Conservation (phyloP, 2,329 filamentous ascomycete genomes). For the Diaporthe sp. region DNA sequence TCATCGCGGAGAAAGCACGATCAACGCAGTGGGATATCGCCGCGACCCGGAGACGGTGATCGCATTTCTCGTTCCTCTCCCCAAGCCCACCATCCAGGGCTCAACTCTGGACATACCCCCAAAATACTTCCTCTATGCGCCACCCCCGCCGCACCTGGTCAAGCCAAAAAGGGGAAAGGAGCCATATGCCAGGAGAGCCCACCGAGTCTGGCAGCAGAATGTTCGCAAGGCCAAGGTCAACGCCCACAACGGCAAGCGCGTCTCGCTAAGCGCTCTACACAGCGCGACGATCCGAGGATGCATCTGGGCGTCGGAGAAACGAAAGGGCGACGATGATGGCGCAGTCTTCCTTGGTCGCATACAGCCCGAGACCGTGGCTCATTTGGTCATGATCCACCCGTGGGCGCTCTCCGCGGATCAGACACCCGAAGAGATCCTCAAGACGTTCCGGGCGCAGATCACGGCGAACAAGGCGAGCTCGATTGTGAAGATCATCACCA, state of each 20-base stretch:
- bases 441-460: slow-evolving; percentile 31
- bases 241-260: neutral
- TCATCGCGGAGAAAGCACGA: slow-evolving; percentile 9
- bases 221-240: slow-evolving; percentile 16
- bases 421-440: slow-evolving; percentile 28
- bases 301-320: slow-evolving; percentile 18
- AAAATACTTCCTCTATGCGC: slow-evolving; percentile 35
- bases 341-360: slow-evolving; percentile 24
- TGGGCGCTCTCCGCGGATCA: slow-evolving; percentile 24
- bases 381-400: slow-evolving; percentile 36
- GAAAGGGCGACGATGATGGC: slow-evolving; percentile 16
- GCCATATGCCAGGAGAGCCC: neutral
- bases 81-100: slow-evolving; percentile 27
- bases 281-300: slow-evolving; percentile 13
- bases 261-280: slow-evolving; percentile 17
- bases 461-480: slow-evolving; percentile 7
- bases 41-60: slow-evolving; percentile 30
- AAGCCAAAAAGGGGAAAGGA: slow-evolving; percentile 22
- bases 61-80: slow-evolving; percentile 33
- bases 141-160: slow-evolving; percentile 31
- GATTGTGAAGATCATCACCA: slow-evolving; percentile 6
- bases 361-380: slow-evolving; percentile 29
- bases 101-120: neutral
- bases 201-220: slow-evolving; percentile 33
- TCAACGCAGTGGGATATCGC: slow-evolving; percentile 35